Evolutionary conservation across 1,284 basidiomycete species (phyloP), one percentile per base, ranked within the genome.

Genomic region (Fistulinella cinereoalba): DNA sequence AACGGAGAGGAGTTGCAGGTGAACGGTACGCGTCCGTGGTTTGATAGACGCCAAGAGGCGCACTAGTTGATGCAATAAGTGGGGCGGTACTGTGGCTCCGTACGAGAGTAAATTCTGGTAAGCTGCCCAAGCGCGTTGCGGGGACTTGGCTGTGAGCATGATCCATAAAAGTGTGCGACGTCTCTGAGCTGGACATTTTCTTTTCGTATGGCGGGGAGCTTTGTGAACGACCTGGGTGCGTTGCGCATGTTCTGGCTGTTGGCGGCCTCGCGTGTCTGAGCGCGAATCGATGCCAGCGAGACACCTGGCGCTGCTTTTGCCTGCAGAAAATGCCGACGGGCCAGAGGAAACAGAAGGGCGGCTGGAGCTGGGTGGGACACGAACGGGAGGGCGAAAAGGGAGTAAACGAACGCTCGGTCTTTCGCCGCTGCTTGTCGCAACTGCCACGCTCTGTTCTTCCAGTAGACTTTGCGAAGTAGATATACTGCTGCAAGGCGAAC

Each of bases 1-100:
- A 13, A 88, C 77, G 21, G 82, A 76, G 24, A 88, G 69, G 1
- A 89, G 71, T 15, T 78, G 80, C 9, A 82, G 71, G 61, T 83
- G 86, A 39, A 76, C 65, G 4, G 65, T 62, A 37, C 81, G 79
- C 3, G 81, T 83, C 51, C 77, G 80, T 16, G 81, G 78, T 28
- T 69, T 69, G 48, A 71, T 62, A 37, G 67, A 60, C 1, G 77
- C 69, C 29, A 88, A 67, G 32, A 82, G 71, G 22, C 79, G 78
- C 21, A 72, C 72, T 41, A 88, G 66, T 22, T 77, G 75, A 53
- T 85, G 83, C 22, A 88, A 75, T 46, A 78, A 72, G 34, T 70
- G 61, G 53, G 69, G 70, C n/a, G 77, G 76, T 50, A 82, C 71
- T 13, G 37, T 41, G 54, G 62, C 41, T 54, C 48, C 47, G 47